Percentiles rank a stretch among this genome's conserved stretches.
These are phyloP conservation scores for Zychaea mexicana DNA, from an alignment of 371 early-diverging fungal species.

Conservation along the genomic window DNA sequence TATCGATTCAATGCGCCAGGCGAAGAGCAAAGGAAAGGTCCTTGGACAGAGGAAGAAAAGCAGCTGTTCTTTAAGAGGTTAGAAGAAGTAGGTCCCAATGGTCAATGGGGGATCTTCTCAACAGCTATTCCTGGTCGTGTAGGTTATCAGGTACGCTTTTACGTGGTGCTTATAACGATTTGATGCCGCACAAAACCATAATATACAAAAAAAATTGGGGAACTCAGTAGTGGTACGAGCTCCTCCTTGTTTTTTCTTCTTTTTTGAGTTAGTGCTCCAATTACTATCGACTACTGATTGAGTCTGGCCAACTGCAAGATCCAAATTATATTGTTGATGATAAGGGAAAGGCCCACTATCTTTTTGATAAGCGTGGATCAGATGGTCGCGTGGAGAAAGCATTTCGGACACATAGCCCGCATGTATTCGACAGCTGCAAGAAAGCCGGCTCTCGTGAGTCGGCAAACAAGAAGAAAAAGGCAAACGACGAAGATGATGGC, in stretches of 20 bases:
- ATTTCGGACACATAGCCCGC: conserved; percentile 71
- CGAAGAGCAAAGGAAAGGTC: conserved; percentile 87
- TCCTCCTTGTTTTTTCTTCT: no score
- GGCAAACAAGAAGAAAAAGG: background rate
- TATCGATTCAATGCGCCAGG: conserved; percentile 97
- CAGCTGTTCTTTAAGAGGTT: conserved; percentile 79
- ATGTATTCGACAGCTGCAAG: background rate
- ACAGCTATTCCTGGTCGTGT: conserved; percentile 93
- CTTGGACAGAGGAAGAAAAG: conserved; percentile 83
- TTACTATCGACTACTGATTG: conserved; percentile 85
- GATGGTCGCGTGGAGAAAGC: conserved; percentile 76
- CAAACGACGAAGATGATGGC: background rate
- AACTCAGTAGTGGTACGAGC: no score
- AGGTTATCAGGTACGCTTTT: conserved; percentile 78
- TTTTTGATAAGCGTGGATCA: conserved; percentile 80
- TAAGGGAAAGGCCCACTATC: conserved; percentile 84
- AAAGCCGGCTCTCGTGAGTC: no score
- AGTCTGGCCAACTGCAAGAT: conserved; percentile 80
- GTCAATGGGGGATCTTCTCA: conserved; percentile 94
- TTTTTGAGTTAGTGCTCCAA: conserved; percentile 77
- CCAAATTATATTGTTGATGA: conserved; percentile 86
- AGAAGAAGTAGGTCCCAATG: conserved; percentile 83
- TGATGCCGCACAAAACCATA: no score
- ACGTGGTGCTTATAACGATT: no score
- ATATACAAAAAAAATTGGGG: no score